Conservation (phyloP, 768 basidiomycete species). For the Sarcodon aspratus region DNA sequence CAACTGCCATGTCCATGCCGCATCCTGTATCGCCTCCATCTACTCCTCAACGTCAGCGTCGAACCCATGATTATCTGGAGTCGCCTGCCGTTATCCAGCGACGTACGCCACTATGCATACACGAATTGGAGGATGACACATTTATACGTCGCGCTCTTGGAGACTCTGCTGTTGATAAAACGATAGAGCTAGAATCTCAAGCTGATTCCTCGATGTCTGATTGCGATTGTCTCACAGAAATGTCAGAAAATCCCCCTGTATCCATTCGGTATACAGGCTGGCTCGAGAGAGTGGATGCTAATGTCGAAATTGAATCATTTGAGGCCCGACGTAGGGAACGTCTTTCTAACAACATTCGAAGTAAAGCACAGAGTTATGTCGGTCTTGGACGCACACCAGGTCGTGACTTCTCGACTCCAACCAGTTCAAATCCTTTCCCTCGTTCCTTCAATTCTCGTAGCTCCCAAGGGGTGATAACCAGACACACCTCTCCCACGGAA, state of each 20-base stretch:
- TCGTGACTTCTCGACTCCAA: not conserved
- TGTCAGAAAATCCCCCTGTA: conserved; percentile 7
- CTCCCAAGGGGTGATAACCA: conserved; percentile 13
- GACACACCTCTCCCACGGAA: conserved; percentile 26
- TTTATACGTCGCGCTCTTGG: not conserved
- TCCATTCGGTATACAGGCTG: conserved; percentile 40
- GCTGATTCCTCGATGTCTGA: conserved; percentile 1
- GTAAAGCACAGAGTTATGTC: conserved; percentile 1
- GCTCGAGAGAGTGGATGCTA: conserved; percentile 43
- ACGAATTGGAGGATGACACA: not conserved
- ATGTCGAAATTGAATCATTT: conserved; percentile 39
- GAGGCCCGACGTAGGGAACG: conserved; percentile 19
- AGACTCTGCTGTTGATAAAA: not conserved
- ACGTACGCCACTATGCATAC: not conserved
- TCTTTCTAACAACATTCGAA: too few species aligned
- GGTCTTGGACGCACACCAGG: not conserved
- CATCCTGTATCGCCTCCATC: conserved; percentile 6
- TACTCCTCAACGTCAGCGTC: conserved; percentile 19
- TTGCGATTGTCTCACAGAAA: conserved; percentile 11
- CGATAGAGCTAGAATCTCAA: too few species aligned
- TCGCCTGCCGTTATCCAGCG: conserved; percentile 6
- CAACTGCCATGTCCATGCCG: conserved; percentile 10
- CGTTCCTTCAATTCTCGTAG: conserved; percentile 1
- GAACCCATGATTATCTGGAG: conserved; percentile 47
- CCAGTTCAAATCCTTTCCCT: not conserved